Evolutionary conservation across 2,329 filamentous ascomycete genomes (phyloP), one percentile per base, ranked within the genome.

Genomic region (Cladosporium sp.): DNA sequence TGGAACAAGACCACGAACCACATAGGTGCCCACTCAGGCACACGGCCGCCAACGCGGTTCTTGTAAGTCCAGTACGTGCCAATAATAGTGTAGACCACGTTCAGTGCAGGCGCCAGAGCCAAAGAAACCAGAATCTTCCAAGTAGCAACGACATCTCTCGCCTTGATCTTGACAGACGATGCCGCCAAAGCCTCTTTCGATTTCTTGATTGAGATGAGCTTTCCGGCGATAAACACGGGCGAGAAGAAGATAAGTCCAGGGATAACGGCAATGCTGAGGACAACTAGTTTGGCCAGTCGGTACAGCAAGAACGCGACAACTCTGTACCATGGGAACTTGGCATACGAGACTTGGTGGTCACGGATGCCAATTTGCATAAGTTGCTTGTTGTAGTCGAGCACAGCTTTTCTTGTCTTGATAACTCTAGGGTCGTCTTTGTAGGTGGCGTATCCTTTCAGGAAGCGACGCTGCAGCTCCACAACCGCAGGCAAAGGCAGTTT

Each of bases 311-410:
- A 85, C 47, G 84, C 77, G 29, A 95, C 75, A 40, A 95, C 88
- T 58, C 83, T 85, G 56, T 84, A 73, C 57, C 88, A 82, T 12
- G 88, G 88, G 73, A 95, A 86, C 64, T 84, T 89, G 51, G 88
- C 89, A 65, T 96, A 96, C 64, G 91, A 85, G 24, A 99, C 88
- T 73, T 97, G 92, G 67, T 97, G 92, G 65, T 99, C 92, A 52
- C 89, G 86, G 54, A 97, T 82, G 61, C 89, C 89, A 49, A 99
- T 79, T 57, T 92, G 86, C 51, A 87, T 84, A 32, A 97, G 81
- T 65, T 91, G 83, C 58, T 83, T 83, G 73, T 97, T 96, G 76
- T 97, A 99, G 45, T 84, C 80, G 56, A 84, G 82, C 54, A 97
- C 88, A 5, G 84, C 81, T 43, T 84, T 80, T 61, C 86, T 86